Conservation (phyloP, 2,329 filamentous ascomycete species). For the Ophidiomyces ophidiicola region DNA sequence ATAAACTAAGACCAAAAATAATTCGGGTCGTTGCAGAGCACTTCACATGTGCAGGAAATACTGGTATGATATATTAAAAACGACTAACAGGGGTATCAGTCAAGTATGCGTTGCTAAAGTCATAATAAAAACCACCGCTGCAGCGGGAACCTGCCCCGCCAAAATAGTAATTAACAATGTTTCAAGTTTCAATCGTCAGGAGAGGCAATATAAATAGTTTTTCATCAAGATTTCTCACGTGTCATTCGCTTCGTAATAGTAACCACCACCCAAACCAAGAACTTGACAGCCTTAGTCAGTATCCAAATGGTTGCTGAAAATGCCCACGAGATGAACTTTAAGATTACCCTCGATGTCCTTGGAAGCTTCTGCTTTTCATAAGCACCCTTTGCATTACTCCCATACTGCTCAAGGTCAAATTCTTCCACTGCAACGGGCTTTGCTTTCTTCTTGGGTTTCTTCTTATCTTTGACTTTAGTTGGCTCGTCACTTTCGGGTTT, state of each 20-base stretch:
- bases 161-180: too few relatives aligned
- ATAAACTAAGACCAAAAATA: too few relatives aligned
- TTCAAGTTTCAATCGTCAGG: too few relatives aligned
- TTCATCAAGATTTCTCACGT: constrained; percentile 34
- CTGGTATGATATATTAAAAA: too few relatives aligned
- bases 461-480: constrained; percentile 7
- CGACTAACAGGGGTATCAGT: background rate
- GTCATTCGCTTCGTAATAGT: constrained; percentile 29
- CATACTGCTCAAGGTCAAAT: constrained; percentile 36
- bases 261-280: constrained; percentile 33
- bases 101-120: background rate
- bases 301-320: constrained; percentile 29
- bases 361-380: constrained; percentile 32
- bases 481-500: background rate
- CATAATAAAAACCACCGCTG: background rate
- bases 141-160: too few relatives aligned
- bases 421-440: constrained; percentile 29
- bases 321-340: constrained; percentile 30
- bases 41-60: too few relatives aligned
- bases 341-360: constrained; percentile 23
- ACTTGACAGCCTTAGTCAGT: constrained; percentile 29
- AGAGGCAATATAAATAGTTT: too few relatives aligned
- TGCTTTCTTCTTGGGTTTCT: constrained; percentile 20
- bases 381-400: constrained; percentile 28
- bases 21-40: too few relatives aligned